phyloP scores from a whole-genome alignment of 1,139 yeast genomes.

The Geotrichum carabidarum region DNA sequence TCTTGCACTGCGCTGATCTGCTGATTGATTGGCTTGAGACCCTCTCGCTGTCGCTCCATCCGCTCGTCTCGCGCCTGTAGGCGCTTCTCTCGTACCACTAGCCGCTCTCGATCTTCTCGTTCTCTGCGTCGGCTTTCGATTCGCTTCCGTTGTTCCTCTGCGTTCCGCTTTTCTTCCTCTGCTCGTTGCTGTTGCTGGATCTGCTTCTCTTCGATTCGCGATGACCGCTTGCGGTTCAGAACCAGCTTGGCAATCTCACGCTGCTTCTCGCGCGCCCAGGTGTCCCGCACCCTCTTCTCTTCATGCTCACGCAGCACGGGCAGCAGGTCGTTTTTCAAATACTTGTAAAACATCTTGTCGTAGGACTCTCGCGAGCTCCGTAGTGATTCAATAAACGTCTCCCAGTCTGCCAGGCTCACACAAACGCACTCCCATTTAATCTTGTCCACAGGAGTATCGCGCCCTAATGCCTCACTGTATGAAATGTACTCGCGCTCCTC shows the following conservation, averaged over 20 bases:
- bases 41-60: background rate
- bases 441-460: conserved; percentile 25
- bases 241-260: conserved; percentile 27
- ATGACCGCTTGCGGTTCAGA: conserved; percentile 32
- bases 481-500: conserved; percentile 14
- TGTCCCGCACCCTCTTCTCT: conserved; percentile 26
- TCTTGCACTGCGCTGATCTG: background rate
- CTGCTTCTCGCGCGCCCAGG: conserved; percentile 26
- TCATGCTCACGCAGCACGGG: conserved; percentile 34
- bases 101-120: conserved; percentile 21
- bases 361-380: conserved; percentile 22
- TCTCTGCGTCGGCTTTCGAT: conserved; percentile 18
- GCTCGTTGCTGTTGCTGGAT: conserved; percentile 24
- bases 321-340: conserved; percentile 28
- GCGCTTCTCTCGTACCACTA: conserved; percentile 10
- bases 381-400: conserved; percentile 26
- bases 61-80: conserved; percentile 10
- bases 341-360: conserved; percentile 24
- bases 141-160: conserved; percentile 1
- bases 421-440: conserved; percentile 36
- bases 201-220: conserved; percentile 31
- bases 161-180: conserved; percentile 17
- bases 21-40: background rate
- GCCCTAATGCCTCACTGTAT: conserved; percentile 26
- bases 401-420: conserved; percentile 34